phyloP scores from a whole-genome alignment of 352 stramenopile genomes.

The Pythium aquatile region DNA sequence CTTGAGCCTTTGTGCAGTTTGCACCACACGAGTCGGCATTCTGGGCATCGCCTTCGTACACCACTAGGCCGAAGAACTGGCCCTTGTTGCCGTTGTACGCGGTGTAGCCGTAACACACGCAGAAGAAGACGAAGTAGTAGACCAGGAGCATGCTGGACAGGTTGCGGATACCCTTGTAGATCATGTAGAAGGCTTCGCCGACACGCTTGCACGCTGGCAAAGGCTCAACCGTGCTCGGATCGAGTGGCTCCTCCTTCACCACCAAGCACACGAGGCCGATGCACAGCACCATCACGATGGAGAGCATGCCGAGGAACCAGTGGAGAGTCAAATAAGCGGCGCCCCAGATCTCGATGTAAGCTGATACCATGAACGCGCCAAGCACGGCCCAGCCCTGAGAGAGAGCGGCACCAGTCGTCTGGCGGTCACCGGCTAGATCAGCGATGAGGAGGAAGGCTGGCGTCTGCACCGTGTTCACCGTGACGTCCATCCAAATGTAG shows the following conservation, averaged over 20 bases:
- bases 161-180: slow-evolving; percentile 37
- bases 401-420: slow-evolving; percentile 61
- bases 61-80: slow-evolving; percentile 51
- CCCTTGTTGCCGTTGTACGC: slow-evolving; percentile 67
- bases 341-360: slow-evolving; percentile 72
- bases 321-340: slow-evolving; percentile 60
- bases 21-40: slow-evolving; percentile 5
- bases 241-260: slow-evolving; percentile 44
- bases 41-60: slow-evolving; percentile 31
- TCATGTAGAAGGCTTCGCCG: slow-evolving; percentile 30
- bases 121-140: slow-evolving; percentile 49
- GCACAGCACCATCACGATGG: slow-evolving; percentile 53
- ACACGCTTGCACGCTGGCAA: slow-evolving; percentile 4
- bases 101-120: slow-evolving; percentile 51
- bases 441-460: slow-evolving; percentile 68
- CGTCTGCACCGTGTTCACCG: slow-evolving; percentile 75
- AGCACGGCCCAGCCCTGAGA: slow-evolving; percentile 59
- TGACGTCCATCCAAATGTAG: slow-evolving; percentile 86
- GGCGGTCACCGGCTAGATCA: slow-evolving; percentile 69
- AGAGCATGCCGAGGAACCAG: slow-evolving; percentile 75
- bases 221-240: neutral
- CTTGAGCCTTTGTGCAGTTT: slow-evolving; percentile 25
- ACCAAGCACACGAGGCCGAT: slow-evolving; percentile 55
- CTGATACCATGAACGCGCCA: slow-evolving; percentile 59
- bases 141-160: slow-evolving; percentile 37